phyloP scores from a whole-genome alignment of 169 alveolate species.

The Plasmodium gonderi region DNA sequence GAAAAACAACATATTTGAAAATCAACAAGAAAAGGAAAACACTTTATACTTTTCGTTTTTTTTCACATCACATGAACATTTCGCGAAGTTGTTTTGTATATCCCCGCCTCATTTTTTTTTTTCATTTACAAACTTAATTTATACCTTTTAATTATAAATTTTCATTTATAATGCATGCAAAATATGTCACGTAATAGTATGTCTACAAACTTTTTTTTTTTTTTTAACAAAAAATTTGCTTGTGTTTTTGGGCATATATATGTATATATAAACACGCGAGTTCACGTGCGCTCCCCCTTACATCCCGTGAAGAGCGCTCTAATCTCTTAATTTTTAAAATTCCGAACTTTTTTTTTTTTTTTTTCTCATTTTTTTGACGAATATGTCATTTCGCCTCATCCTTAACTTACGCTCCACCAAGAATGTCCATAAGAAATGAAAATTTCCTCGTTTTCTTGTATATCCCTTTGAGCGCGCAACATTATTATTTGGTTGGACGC shows the following conservation, averaged over 20 bases:
- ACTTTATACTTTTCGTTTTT: background rate
- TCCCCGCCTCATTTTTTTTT: background rate
- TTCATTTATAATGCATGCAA: background rate
- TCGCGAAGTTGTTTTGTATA: background rate
- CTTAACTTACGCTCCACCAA: conserved; percentile 49
- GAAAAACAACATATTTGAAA: background rate
- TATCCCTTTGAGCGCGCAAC: conserved; percentile 25
- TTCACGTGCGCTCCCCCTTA: background rate
- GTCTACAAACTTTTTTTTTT: background rate
- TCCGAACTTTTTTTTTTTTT: background rate
- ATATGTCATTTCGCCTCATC: background rate
- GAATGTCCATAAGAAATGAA: conserved; percentile 57
- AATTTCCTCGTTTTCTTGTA: conserved; percentile 28
- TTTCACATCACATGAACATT: background rate
- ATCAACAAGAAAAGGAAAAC: background rate
- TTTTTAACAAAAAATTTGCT: background rate
- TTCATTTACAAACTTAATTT: background rate
- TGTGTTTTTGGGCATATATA: background rate
- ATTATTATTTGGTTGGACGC: conserved; percentile 32
- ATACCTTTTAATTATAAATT: background rate
- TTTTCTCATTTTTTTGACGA: background rate
- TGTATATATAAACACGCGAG: background rate
- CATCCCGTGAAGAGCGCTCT: background rate
- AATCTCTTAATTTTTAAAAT: background rate
- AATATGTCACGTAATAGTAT: background rate